Evolutionary conservation across 805 yeast species (phyloP), one percentile per base, ranked within the genome.

Genomic region (Saturnispora diversa): DNA sequence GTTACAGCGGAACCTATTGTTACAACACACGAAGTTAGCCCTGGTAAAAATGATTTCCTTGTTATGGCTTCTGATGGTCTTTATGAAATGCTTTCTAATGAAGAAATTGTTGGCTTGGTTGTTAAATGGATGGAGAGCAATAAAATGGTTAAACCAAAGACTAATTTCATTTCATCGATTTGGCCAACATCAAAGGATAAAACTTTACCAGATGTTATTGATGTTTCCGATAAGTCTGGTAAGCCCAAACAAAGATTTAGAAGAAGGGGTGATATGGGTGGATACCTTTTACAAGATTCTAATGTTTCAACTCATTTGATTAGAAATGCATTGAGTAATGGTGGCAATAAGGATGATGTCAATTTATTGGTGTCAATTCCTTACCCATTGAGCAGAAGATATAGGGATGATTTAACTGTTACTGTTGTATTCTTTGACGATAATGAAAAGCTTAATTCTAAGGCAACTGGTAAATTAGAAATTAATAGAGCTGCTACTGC

Each of bases 1-100:
- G 97, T 92, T 27, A 92, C 98, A 1, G 97, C 98, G 1, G 88
- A 82, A 58, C 98, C 98, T 0, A 94, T 83, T 22, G 70, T 88
- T 20, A 82, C 95, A 2, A 79, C 95, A 2, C 81, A 88, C 10
- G 76, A 79, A 53, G 72, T 88, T 37, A 70, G 71, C 37, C 81
- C 87, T 1, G 66, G 70, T 16, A 75, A 80, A 48, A 79, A 84
- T 49, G 92, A 86, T 55, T 92, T 92, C 53, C 64, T 92, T 58
- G 95, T 92, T 24, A 68, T 92, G 74, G 98, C 90, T 0, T 79
- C 94, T 16, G 98, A 92, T 63, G 98, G 98, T 0, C 67, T 92
- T 38, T 92, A 80, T 61, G 98, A 92, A 60, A 73, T 90, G 75
- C 69, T 92, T 42, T 75, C 90, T 16, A 88, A 88, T 60, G 96